These are phyloP conservation scores for Nitzschia sp. DNA, from an alignment of 108 stramenopile genomes.

Conservation along the genomic window DNA sequence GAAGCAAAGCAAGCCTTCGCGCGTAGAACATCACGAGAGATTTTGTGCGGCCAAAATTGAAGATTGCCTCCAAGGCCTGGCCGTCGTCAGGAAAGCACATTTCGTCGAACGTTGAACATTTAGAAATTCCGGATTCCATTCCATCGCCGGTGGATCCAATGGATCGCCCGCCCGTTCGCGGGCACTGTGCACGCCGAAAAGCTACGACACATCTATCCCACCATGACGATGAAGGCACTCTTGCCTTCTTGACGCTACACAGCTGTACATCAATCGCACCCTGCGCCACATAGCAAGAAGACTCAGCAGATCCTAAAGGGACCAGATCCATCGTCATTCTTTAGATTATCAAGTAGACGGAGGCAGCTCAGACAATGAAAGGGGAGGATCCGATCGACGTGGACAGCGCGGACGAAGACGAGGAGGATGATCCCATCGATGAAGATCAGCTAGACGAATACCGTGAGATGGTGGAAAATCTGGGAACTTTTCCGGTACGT, in stretches of 20 bases:
- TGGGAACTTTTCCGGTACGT: slow-evolving; percentile 68
- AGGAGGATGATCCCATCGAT: slow-evolving; percentile 54
- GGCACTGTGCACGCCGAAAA: too few species aligned
- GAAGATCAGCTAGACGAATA: slow-evolving; percentile 83
- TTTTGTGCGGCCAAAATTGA: slow-evolving; percentile 10
- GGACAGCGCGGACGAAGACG: background rate
- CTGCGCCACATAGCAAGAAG: too few species aligned
- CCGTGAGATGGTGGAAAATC: slow-evolving; percentile 65
- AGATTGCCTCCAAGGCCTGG: slow-evolving; percentile 2
- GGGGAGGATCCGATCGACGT: background rate
- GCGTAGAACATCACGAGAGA: background rate
- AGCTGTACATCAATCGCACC: too few species aligned
- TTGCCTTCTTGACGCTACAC: too few species aligned
- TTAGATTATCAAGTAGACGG: too few species aligned
- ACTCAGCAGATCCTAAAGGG: too few species aligned
- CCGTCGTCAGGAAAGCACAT: background rate
- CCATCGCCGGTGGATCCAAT: background rate
- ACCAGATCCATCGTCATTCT: too few species aligned
- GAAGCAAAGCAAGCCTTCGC: too few species aligned
- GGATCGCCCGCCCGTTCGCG: background rate
- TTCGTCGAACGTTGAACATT: background rate
- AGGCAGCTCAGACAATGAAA: background rate
- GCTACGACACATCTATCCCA: too few species aligned
- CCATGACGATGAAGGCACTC: too few species aligned
- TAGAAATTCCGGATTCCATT: slow-evolving; percentile 5